Base-by-base conservation (phyloP, 257 asterid genomes). In the Agastache rugosa region DNA sequence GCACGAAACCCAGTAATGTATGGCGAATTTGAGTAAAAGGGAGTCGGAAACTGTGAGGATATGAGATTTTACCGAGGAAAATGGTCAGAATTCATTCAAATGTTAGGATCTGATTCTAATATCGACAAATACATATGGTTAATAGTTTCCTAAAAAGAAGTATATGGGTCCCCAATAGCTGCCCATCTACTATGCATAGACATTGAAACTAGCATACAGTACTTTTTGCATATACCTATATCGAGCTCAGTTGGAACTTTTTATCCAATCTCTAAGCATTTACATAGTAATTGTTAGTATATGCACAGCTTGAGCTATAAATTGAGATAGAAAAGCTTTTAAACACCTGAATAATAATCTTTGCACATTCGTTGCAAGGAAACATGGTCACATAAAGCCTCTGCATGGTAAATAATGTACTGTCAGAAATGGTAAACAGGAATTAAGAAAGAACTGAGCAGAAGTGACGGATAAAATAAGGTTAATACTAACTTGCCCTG, bases 351-450 rank as follows among this genome's bases (percentile, higher is more conserved):
- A 93, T 93, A 72, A 93, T 89, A 58, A 93, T 84, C 88, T 93
- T 93, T 12, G 98, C 96, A 27, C 98, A 93, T 80, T 93, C 98
- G 48, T 93, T 93, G 91, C 97, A 91, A 75, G 98, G 97, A 80
- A 91, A 91, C 98, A 93, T 93, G 48, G 98, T 93, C 68, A 93
- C 98, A 55, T 91, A 93, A 67, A 93, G 96, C 77, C 85, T 91
- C 98, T 93, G 96, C 85, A 88, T 53, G 31, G 66, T 61, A 75
- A 72, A 70, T 65, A 67, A 76, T 51, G 73, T 64, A 29, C 27
- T 35, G 35, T 74, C 48, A 80, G 78, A 66, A 41, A 73, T 20
- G 16, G 53, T 54, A 55, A 44, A 69, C 71, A 25, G 17, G 45
- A 66, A 73, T 5, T 34, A 15, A 61, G 65, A 58, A 45, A 37